Base-by-base conservation (phyloP, 75 land plant species). In the Sequoiadendron giganteum region DNA sequence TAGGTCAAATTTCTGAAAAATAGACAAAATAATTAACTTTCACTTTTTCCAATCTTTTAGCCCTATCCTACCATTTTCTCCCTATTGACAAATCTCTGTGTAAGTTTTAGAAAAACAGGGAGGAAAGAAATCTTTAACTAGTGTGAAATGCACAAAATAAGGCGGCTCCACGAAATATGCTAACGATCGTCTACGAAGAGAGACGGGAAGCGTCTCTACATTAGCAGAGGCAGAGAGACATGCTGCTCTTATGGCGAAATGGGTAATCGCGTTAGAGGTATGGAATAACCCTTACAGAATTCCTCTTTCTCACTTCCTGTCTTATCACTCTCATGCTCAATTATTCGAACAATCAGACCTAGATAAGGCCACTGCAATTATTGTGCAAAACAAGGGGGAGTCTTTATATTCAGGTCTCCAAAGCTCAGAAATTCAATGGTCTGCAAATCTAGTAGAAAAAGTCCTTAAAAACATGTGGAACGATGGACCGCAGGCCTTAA, bases 391-490 rank as follows among this genome's bases (percentile, higher is more conserved):
- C 52, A 82, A 82, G 48, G 84, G 84, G 45, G 15, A 47, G 16
- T 82, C 49, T 28, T 13, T 82, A 30, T 82, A 45, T 47, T 47
- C 15, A 47, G 84, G 32, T 1, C 52, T 82, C 9, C 32, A 82
- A 82, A 40, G 14, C 15, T 82, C 84, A 11, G 84, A 42, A 82
- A 82, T 82, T 25, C 84, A 47, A 45, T 82, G 84, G 84, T 82
- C 84, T 45, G 32, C 84, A 25, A 82, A 39, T 45, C 28, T 85
- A 55, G 86, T 56, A 36, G 86, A 85, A 85, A 85, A 85, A 85
- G 84, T 89, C 86, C 91, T 93, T 83, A 95, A 95, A 75, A 88
- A 58, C 87, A 90, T 95, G 28, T 95, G 93, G 92, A 91, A 92
- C 89, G 89, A 95, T 65, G 93, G 89, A 42, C 93, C 91, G 78